phyloP scores from a whole-genome alignment of 1,139 yeast genomes.

The Suhomyces panamericanus region DNA sequence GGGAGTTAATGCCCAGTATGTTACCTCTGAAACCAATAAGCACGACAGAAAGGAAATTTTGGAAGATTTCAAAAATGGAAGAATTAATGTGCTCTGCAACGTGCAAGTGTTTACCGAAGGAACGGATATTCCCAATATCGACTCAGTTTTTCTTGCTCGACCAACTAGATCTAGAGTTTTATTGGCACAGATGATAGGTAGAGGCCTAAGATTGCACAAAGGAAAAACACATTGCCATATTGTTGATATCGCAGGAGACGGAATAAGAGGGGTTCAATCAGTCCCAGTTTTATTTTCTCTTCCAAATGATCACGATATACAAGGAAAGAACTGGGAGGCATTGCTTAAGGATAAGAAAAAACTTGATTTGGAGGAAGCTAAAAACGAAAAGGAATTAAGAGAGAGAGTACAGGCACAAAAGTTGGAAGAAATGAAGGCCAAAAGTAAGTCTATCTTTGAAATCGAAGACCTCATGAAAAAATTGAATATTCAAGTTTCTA shows the following conservation, averaged over 20 bases:
- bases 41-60: conserved; percentile 54
- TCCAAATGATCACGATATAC: conserved; percentile 32
- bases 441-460: conserved; percentile 15
- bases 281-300: conserved; percentile 58
- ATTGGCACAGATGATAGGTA: conserved; percentile 85
- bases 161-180: conserved; percentile 78
- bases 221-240: conserved; percentile 70
- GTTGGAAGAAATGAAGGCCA: conserved; percentile 14
- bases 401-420: conserved; percentile 19
- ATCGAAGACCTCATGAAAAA: conserved; percentile 18
- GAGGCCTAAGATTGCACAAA: conserved; percentile 71
- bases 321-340: conserved; percentile 30
- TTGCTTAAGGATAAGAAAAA: conserved; percentile 27
- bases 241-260: conserved; percentile 71
- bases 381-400: conserved; percentile 14
- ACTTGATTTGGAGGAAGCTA: conserved; percentile 17
- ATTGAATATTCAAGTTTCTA: conserved; percentile 23
- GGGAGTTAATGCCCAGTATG: conserved; percentile 73
- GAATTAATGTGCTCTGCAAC: conserved; percentile 73
- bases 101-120: conserved; percentile 95
- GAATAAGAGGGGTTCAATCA: conserved; percentile 58
- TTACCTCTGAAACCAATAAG: conserved; percentile 65
- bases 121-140: conserved; percentile 90
- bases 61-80: conserved; percentile 59
- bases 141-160: conserved; percentile 72